Evolutionary conservation across 305 asterid genomes (phyloP), one percentile per base, ranked within the genome.

Genomic region (Fraxinus angustifolia): DNA sequence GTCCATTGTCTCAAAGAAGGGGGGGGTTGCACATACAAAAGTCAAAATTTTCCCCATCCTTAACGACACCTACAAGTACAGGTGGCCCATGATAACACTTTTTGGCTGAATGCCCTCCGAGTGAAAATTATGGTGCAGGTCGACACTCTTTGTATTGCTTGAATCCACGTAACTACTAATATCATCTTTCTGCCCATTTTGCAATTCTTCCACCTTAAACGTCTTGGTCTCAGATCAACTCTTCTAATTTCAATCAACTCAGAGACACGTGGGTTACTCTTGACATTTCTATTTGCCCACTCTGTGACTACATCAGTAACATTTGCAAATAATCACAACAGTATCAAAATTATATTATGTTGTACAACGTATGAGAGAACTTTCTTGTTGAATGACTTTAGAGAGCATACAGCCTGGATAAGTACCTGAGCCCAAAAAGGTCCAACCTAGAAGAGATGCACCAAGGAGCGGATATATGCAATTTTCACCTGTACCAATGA

Each of bases 1-100:
- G 60, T 93, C 93, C 90, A 95, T 93, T 2, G 95, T 87, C 90
- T 92, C 96, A 79, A 93, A 95, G 87, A 93, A 92, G 4, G 97
- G 97, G 99, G 30, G 99, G 99, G 78, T 93, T 93, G 86, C 98
- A 95, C 97, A 91, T 93, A 82, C 97, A 95, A 76, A 93, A 92
- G 85, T 93, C 99, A 81, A 93, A 95, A 40, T 12, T 87, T 83
- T 93, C 98, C 45, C 88, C 90, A 78, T 87, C 95, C 80, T 89
- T 87, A 84, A 92, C 91, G 77, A 91, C 92, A 21, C 92, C 97
- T 48, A 88, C 79, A 73, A 95, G 97, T 70, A 95, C 70, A 8
- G 90, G 90, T 42, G 92, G 90, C 68, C 88, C 92, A 75, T 76
- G 73, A 38, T 88, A 85, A 77, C 79, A 78, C 81, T 80, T 84